Percentiles rank a stretch among this genome's conserved stretches.
These are phyloP conservation scores for Tripterygium wilfordii DNA, from an alignment of 177 flowering plant genomes.

Conservation along the genomic window DNA sequence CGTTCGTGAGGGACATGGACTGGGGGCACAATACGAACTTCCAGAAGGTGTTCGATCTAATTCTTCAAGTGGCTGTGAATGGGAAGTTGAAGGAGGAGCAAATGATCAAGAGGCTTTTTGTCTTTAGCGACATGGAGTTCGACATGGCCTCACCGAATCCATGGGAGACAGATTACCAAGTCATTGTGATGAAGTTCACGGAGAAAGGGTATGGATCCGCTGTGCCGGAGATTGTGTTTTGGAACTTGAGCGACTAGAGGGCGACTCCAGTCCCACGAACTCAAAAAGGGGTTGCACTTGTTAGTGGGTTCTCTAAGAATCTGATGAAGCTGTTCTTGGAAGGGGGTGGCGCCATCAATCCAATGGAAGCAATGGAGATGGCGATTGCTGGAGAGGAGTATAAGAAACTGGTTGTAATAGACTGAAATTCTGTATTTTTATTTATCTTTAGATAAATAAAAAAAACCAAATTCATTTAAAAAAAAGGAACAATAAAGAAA, in stretches of 20 bases:
- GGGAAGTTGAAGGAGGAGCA: conserved; percentile 23
- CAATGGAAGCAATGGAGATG: conserved; percentile 15
- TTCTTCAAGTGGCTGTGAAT: conserved; percentile 20
- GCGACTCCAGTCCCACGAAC: conserved; percentile 22
- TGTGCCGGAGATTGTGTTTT: conserved; percentile 37
- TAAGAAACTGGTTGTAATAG: conserved; percentile 21
- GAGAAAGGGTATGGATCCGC: conserved; percentile 23
- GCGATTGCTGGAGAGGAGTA: conserved; percentile 26
- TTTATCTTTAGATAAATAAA: too few relatives aligned
- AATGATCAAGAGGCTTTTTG: conserved; percentile 30
- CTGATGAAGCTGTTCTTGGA: conserved; percentile 25
- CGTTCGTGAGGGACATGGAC: conserved; percentile 19
- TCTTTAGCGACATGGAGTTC: conserved; percentile 29
- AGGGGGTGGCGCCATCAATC: conserved; percentile 14
- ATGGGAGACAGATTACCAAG: conserved; percentile 15
- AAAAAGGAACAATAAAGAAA: too few relatives aligned
- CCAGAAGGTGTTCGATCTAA: conserved; percentile 28
- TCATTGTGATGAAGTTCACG: conserved; percentile 8
- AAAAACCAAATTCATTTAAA: too few relatives aligned
- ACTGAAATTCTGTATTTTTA: conserved; percentile 2
- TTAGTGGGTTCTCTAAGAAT: conserved; percentile 34
- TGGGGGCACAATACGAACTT: conserved; percentile 27
- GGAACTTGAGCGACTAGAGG: conserved; percentile 30
- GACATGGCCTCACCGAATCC: conserved; percentile 5
- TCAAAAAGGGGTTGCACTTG: conserved; percentile 25